phyloP scores from a whole-genome alignment of 306 rosid genomes.

The Pachyrhizus erosus region DNA sequence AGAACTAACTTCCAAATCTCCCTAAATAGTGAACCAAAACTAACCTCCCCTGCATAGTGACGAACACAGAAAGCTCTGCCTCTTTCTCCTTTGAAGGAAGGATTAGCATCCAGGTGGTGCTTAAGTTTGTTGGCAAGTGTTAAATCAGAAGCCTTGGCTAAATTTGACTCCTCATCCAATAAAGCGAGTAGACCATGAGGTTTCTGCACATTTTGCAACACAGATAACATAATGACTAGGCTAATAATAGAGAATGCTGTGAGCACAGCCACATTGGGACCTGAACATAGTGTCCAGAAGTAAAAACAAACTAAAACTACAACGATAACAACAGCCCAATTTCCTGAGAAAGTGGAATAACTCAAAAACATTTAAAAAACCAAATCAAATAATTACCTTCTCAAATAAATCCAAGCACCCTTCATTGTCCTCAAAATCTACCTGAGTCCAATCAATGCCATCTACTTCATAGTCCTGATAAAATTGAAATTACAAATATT shows the following conservation, averaged over 20 bases:
- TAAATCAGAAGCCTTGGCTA: constrained; percentile 83
- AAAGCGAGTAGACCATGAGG: constrained; percentile 74
- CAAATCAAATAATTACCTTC: constrained; percentile 66
- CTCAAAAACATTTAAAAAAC: constrained; percentile 12
- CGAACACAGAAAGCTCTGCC: constrained; percentile 76
- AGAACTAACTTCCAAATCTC: constrained; percentile 33
- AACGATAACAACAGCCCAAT: neutral
- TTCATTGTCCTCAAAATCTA: constrained; percentile 85
- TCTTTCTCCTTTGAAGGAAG: constrained; percentile 84
- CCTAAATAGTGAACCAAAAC: constrained; percentile 47
- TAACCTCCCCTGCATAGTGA: constrained; percentile 96
- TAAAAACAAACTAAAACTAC: constrained; percentile 12
- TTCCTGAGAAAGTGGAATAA: constrained; percentile 27
- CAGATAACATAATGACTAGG: constrained; percentile 36
- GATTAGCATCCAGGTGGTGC: constrained; percentile 63
- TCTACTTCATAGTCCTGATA: constrained; percentile 80
- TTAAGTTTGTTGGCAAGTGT: constrained; percentile 77
- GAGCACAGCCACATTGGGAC: constrained; percentile 10
- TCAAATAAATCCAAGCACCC: constrained; percentile 94
- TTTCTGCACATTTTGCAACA: constrained; percentile 67
- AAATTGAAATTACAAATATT: constrained; percentile 39
- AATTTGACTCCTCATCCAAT: constrained; percentile 88
- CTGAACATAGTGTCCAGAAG: constrained; percentile 10
- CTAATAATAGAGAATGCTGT: constrained; percentile 33
- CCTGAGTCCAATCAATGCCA: constrained; percentile 72